Evolutionary conservation across 192 early-diverging fungal genomes (phyloP).

Genomic region (Coemansia sp.): DNA sequence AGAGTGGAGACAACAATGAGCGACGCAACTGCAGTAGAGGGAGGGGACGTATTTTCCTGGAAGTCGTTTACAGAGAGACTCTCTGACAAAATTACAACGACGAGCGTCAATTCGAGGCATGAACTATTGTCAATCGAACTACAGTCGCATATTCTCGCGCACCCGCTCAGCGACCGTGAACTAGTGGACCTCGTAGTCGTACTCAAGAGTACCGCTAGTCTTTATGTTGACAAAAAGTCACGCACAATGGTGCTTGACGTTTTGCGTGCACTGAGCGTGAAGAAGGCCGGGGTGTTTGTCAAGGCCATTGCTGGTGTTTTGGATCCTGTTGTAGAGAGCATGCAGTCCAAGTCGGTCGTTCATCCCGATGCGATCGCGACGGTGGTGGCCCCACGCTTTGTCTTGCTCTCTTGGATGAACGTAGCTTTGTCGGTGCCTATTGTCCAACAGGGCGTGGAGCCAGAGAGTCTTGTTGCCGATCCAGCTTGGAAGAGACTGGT

Average conservation of each 20-base stretch:
- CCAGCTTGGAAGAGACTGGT: conserved; percentile 56
- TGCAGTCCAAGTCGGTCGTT: conserved; percentile 32
- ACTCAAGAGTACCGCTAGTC: conserved; percentile 60
- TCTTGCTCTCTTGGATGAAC: conserved; percentile 66
- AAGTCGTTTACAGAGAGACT: conserved; percentile 57
- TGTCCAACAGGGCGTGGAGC: conserved; percentile 49
- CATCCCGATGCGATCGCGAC: conserved; percentile 45
- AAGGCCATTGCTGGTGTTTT: conserved; percentile 52
- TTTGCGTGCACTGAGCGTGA: conserved; percentile 57
- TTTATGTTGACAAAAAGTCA: conserved; percentile 69
- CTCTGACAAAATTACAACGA: conserved; percentile 50
- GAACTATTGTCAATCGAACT: conserved; percentile 54
- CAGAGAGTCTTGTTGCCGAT: conserved; percentile 53
- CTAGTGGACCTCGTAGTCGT: conserved; percentile 51
- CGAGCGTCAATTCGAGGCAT: conserved; percentile 56
- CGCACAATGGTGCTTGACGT: conserved; percentile 61
- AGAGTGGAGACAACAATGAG: conserved; percentile 13
- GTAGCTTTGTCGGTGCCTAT: conserved; percentile 42
- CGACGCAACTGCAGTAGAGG: conserved; percentile 4
- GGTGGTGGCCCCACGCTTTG: conserved; percentile 59
- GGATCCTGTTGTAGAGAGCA: conserved; percentile 53
- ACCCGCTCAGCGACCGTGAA: conserved; percentile 40
- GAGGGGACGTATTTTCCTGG: conserved; percentile 51
- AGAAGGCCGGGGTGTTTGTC: conserved; percentile 59
- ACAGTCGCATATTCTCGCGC: conserved; percentile 22